Conservation (phyloP, 352 stramenopile species). For the Blastocystis sp. region DNA sequence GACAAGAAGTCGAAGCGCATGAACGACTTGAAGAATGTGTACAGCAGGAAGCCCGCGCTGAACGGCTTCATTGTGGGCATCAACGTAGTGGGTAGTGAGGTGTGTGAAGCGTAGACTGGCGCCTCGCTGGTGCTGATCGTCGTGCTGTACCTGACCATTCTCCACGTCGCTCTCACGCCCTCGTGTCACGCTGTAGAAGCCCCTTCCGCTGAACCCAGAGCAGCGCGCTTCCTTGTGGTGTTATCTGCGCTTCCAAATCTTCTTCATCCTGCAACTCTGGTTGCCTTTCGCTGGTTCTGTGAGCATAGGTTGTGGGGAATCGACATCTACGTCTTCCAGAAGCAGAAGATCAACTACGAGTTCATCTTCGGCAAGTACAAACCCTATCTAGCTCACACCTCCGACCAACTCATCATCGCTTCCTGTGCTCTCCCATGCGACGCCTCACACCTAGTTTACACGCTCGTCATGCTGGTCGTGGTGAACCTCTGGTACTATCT, state of each 20-base stretch:
- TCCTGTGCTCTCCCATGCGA: not conserved
- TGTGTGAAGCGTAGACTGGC: not conserved
- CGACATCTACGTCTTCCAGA: conserved; percentile 59
- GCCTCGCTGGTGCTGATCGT: conserved; percentile 11
- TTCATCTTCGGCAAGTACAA: conserved; percentile 74
- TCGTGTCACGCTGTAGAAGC: not conserved
- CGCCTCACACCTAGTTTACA: conserved; percentile 14
- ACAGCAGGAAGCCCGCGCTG: not conserved
- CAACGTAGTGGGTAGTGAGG: not conserved
- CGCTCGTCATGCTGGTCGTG: conserved; percentile 18
- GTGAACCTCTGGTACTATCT: conserved; percentile 59
- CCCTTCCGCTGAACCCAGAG: not conserved
- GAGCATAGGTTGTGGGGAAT: conserved; percentile 64
- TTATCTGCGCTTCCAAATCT: conserved; percentile 44
- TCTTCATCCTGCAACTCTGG: conserved; percentile 39
- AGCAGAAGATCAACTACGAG: conserved; percentile 69
- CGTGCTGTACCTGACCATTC: conserved; percentile 2
- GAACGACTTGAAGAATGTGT: conserved; percentile 43
- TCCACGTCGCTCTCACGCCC: not conserved
- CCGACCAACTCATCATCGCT: conserved; percentile 51
- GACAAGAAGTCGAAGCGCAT: conserved; percentile 10
- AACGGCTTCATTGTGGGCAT: conserved; percentile 36
- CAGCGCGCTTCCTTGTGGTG: conserved; percentile 45
- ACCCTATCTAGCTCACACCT: conserved; percentile 42
- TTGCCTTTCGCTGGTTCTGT: no score